phyloP scores from a whole-genome alignment of 139 green algal genomes.

The Chlamydomonas sphaeroides region DNA sequence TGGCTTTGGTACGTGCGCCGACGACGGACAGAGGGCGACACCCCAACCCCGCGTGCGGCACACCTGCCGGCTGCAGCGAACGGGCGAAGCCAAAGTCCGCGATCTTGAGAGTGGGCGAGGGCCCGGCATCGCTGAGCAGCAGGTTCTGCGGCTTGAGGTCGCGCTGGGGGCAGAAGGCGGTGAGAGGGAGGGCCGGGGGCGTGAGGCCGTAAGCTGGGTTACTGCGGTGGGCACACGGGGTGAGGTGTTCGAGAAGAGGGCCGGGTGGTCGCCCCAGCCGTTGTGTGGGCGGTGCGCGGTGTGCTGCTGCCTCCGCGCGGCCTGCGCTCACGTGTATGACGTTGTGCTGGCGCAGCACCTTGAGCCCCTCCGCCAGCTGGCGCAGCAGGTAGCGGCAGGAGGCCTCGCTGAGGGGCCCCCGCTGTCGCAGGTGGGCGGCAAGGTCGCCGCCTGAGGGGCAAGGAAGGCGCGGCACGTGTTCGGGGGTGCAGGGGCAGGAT shows the following conservation, averaged over 20 bases:
- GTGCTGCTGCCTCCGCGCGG: too few species aligned
- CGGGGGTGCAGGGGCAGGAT: too few species aligned
- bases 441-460: slow-evolving; percentile 95
- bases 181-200: background rate
- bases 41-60: background rate
- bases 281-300: background rate
- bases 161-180: slow-evolving; percentile 59
- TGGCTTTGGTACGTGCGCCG: too few species aligned
- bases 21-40: too few species aligned
- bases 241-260: too few species aligned
- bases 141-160: slow-evolving; percentile 99
- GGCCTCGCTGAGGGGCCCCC: slow-evolving; percentile 67
- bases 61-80: slow-evolving; percentile 67
- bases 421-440: slow-evolving; percentile 74
- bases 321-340: slow-evolving; percentile 84
- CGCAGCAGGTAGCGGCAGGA: slow-evolving; percentile 81
- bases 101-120: slow-evolving; percentile 88
- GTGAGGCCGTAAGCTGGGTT: too few species aligned
- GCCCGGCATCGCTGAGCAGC: slow-evolving; percentile 71
- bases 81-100: slow-evolving; percentile 99
- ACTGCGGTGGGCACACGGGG: too few species aligned
- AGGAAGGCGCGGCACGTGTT: too few species aligned
- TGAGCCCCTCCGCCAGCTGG: slow-evolving; percentile 89
- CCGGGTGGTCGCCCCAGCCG: background rate
- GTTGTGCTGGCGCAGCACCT: slow-evolving; percentile 83